Conservation (phyloP, 805 yeast species). For the Candida insectalens region DNA sequence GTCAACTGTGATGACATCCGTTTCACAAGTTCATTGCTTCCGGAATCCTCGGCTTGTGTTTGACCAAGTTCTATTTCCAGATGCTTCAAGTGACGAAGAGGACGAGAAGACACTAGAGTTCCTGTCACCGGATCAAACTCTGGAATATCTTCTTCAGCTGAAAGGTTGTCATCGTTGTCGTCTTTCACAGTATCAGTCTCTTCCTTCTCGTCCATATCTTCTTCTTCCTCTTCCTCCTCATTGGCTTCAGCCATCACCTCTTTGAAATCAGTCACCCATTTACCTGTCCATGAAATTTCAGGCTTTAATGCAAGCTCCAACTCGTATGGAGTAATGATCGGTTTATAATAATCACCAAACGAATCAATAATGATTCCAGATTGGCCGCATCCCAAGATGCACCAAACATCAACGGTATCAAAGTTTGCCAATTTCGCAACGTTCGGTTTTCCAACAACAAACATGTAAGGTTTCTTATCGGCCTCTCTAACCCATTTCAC, state of each 20-base stretch:
- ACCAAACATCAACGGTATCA: slow-evolving; percentile 92
- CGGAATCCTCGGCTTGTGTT: slow-evolving; percentile 13
- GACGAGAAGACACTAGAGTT: slow-evolving; percentile 57
- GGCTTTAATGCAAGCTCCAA: slow-evolving; percentile 67
- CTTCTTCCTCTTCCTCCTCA: slow-evolving; percentile 20
- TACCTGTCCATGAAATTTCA: slow-evolving; percentile 83
- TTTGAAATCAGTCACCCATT: slow-evolving; percentile 78
- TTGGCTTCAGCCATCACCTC: slow-evolving; percentile 36
- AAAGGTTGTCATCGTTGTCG: slow-evolving; percentile 16
- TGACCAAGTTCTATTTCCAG: slow-evolving; percentile 43
- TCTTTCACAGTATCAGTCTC: slow-evolving; percentile 4
- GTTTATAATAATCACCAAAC: slow-evolving; percentile 73
- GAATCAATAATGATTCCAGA: slow-evolving; percentile 85
- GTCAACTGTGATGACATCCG: slow-evolving; percentile 50
- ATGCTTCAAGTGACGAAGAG: slow-evolving; percentile 60
- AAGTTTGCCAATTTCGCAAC: slow-evolving; percentile 95
- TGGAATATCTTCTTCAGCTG: slow-evolving; percentile 55
- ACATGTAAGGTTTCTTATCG: slow-evolving; percentile 85
- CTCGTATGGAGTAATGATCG: slow-evolving; percentile 92
- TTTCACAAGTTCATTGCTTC: slow-evolving; percentile 34
- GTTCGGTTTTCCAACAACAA: slow-evolving; percentile 96
- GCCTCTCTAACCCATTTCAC: slow-evolving; percentile 54
- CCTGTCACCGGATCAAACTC: slow-evolving; percentile 89
- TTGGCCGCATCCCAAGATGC: slow-evolving; percentile 87
- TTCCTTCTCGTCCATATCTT: slow-evolving; percentile 9